Evolutionary conservation across 169 alveolate species (phyloP).

Genomic region (Cryptosporidium ryanae): DNA sequence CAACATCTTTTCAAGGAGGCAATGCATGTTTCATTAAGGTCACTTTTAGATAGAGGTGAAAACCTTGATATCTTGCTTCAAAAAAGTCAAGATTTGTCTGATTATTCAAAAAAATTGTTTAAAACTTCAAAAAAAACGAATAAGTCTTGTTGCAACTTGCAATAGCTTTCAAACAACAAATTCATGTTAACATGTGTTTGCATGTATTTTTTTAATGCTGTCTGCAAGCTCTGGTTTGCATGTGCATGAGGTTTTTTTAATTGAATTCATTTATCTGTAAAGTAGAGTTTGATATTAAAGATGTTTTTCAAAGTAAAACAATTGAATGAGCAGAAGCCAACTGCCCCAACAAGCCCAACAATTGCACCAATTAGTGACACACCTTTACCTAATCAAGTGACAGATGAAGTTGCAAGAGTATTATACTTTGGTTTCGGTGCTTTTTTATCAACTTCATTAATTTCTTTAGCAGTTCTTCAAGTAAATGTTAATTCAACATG

Average conservation of each 20-base stretch:
- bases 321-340: slow-evolving; percentile 32
- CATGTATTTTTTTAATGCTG: too few species aligned
- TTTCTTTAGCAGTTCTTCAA: slow-evolving; percentile 59
- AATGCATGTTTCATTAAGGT: slow-evolving; percentile 30
- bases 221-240: too few species aligned
- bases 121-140: slow-evolving; percentile 63
- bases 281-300: neutral
- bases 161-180: slow-evolving; percentile 26
- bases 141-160: slow-evolving; percentile 63
- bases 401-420: slow-evolving; percentile 20
- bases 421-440: slow-evolving; percentile 59
- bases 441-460: slow-evolving; percentile 31
- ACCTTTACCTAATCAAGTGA: slow-evolving; percentile 3
- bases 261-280: too few species aligned
- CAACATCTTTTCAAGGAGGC: slow-evolving; percentile 36
- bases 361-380: slow-evolving; percentile 5
- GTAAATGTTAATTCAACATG: slow-evolving; percentile 42
- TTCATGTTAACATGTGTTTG: slow-evolving; percentile 1
- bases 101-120: slow-evolving; percentile 47
- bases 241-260: neutral
- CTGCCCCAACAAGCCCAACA: slow-evolving; percentile 72
- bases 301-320: slow-evolving; percentile 61
- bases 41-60: slow-evolving; percentile 68
- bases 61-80: slow-evolving; percentile 65
- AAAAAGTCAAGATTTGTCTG: slow-evolving; percentile 66